These are phyloP conservation scores for Aspergillus steynii DNA, from an alignment of 495 filamentous ascomycete genomes.

Conservation along the genomic window DNA sequence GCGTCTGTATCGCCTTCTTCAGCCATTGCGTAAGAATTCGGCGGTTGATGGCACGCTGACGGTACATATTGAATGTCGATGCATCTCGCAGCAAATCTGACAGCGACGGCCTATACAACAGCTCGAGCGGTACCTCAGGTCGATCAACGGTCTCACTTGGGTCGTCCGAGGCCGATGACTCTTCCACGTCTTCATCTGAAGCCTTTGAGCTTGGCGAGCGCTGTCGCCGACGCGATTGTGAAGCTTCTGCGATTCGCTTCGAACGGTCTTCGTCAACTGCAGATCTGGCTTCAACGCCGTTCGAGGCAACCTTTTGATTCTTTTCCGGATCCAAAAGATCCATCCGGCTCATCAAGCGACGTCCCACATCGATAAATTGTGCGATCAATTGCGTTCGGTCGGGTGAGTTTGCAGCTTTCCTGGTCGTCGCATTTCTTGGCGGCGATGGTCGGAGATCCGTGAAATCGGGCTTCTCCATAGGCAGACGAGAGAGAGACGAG, in stretches of 20 bases:
- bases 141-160: slow-evolving; percentile 31
- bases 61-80: slow-evolving; percentile 57
- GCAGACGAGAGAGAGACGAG: slow-evolving; percentile 49
- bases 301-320: slow-evolving; percentile 23
- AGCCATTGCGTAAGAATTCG: slow-evolving; percentile 55
- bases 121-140: slow-evolving; percentile 34
- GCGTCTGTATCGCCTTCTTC: slow-evolving; percentile 47
- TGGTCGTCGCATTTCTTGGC: slow-evolving; percentile 18
- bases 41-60: slow-evolving; percentile 47
- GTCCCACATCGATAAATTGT: slow-evolving; percentile 47
- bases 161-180: slow-evolving; percentile 26
- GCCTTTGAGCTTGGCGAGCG: slow-evolving; percentile 28
- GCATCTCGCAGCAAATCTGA: slow-evolving; percentile 60
- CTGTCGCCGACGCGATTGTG: slow-evolving; percentile 19
- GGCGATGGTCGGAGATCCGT: slow-evolving; percentile 32
- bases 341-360: slow-evolving; percentile 40
- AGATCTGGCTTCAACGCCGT: slow-evolving; percentile 32
- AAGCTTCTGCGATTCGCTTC: slow-evolving; percentile 29
- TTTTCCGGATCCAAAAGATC: slow-evolving; percentile 29
- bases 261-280: slow-evolving; percentile 42
- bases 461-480: slow-evolving; percentile 40
- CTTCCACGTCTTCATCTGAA: slow-evolving; percentile 25
- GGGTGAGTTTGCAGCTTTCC: slow-evolving; percentile 25
- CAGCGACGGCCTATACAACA: slow-evolving; percentile 53
- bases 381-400: slow-evolving; percentile 48